These are phyloP conservation scores for Hippophae rhamnoides DNA, from an alignment of 306 rosid species.

Conservation along the genomic window DNA sequence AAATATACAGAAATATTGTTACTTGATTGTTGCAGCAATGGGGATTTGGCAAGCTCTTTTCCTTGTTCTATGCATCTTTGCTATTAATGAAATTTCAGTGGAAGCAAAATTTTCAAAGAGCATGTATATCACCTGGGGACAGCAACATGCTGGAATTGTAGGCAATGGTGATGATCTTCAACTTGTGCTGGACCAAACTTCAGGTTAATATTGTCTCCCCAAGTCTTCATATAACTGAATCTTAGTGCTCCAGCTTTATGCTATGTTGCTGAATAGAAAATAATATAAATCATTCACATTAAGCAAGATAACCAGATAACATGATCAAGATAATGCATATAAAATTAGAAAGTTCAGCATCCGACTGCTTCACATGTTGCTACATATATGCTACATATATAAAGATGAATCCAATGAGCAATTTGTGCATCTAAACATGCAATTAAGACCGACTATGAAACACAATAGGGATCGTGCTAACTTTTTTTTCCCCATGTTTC, in stretches of 20 bases:
- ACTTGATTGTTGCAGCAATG: conserved; percentile 25
- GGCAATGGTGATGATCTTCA: conserved; percentile 50
- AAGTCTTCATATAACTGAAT: no score
- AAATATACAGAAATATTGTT: not conserved
- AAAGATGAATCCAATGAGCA: not conserved
- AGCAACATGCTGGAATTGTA: conserved; percentile 33
- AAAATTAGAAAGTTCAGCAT: not conserved
- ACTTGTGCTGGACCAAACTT: conserved; percentile 52
- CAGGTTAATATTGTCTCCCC: conserved; percentile 31
- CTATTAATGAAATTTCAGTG: conserved; percentile 20
- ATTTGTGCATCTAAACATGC: not conserved
- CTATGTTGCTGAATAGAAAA: no score
- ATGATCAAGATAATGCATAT: not conserved
- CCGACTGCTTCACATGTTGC: not conserved
- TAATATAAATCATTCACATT: not conserved
- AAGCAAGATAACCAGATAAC: not conserved
- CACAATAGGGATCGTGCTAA: no score
- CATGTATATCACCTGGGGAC: conserved; percentile 62
- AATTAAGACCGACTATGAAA: no score
- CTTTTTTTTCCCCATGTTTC: not conserved
- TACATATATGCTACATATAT: no score
- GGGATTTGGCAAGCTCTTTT: conserved; percentile 24
- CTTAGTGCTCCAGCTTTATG: no score
- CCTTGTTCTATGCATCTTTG: conserved; percentile 22
- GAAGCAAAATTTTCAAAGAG: conserved; percentile 42